phyloP scores from a whole-genome alignment of 441 rosid genomes.

The Arabidopsis hybrid region DNA sequence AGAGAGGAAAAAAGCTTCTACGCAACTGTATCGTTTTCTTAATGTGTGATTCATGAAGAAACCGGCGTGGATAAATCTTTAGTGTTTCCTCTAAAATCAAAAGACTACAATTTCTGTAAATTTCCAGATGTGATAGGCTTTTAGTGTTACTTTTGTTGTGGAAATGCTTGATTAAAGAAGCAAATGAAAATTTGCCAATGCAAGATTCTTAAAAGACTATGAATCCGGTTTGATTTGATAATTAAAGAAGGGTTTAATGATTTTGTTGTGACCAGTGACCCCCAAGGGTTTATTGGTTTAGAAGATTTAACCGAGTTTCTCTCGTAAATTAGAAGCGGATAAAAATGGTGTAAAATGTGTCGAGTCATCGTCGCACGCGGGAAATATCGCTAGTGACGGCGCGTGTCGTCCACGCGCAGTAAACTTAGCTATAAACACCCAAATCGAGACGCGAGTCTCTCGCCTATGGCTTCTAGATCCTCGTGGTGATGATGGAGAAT shows the following conservation, averaged over 20 bases:
- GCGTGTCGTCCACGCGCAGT: constrained; percentile 28
- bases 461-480: constrained; percentile 8
- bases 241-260: not conserved
- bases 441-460: constrained; percentile 3
- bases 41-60: constrained; percentile 7
- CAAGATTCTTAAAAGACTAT: not conserved
- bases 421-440: constrained; percentile 7
- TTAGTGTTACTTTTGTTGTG: not conserved
- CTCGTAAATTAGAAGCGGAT: constrained; percentile 13
- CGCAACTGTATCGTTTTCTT: not conserved
- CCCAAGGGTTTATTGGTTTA: not conserved
- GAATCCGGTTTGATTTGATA: constrained; percentile 6
- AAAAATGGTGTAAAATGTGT: constrained; percentile 4
- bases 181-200: constrained; percentile 14
- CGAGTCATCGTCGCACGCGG: constrained; percentile 36
- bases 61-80: not conserved
- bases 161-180: not conserved
- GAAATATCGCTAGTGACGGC: constrained; percentile 27
- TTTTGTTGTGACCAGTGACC: no score
- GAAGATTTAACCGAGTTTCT: constrained; percentile 6
- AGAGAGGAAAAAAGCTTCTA: not conserved
- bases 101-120: constrained; percentile 6
- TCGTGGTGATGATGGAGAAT: not conserved
- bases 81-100: not conserved
- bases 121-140: constrained; percentile 8